phyloP scores from a whole-genome alignment of 176 grass and related monocot genomes.

The Neostapfia colusana region DNA sequence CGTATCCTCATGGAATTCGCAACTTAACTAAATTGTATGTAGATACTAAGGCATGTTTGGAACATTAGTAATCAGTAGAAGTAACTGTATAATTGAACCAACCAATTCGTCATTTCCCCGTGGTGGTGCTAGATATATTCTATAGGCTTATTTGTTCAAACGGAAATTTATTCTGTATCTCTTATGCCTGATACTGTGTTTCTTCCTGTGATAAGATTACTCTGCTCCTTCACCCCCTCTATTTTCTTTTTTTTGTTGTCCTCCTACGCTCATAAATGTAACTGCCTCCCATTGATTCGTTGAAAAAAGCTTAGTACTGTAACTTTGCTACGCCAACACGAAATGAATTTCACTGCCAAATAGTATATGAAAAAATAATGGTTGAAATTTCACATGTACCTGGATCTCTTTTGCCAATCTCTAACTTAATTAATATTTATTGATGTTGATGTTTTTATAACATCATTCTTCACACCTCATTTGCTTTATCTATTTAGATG shows the following conservation, averaged over 20 bases:
- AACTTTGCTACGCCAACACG: too few relatives aligned
- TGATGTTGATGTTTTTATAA: not conserved
- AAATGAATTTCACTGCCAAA: not conserved
- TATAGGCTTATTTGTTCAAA: not conserved
- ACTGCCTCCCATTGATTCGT: not conserved
- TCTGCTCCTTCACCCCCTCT: not conserved
- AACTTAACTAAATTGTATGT: not conserved
- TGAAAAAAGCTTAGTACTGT: too few relatives aligned
- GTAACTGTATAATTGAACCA: not conserved
- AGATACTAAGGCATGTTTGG: not conserved
- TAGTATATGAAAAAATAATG: slow-evolving; percentile 12
- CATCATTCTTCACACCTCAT: not conserved
- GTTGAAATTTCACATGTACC: not conserved
- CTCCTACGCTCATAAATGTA: not conserved
- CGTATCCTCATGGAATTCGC: not conserved
- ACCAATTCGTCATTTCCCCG: not conserved
- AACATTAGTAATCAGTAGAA: not conserved
- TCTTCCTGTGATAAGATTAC: not conserved
- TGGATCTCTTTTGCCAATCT: slow-evolving; percentile 1
- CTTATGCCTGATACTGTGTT: not conserved
- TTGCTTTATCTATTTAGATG: not conserved
- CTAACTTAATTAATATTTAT: not conserved
- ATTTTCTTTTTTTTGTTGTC: not conserved
- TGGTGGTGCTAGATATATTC: not conserved
- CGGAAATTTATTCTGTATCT: not conserved